phyloP scores from a whole-genome alignment of 2,329 filamentous ascomycete species.

The Venturia asperata region DNA sequence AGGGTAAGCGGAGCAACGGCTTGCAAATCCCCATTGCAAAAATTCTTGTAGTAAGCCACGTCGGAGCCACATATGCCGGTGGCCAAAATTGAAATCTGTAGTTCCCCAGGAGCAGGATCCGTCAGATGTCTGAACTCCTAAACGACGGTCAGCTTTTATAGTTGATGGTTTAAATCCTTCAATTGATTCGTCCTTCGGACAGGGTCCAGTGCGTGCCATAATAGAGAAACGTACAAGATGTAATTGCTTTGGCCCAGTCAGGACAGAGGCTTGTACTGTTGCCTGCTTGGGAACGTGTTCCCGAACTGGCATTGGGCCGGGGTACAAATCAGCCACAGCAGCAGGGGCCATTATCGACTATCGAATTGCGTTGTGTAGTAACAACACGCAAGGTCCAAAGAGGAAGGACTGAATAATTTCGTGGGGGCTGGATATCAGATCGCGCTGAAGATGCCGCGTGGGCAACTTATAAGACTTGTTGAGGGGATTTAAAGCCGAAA shows the following conservation, averaged over 20 bases:
- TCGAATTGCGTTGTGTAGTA: background rate
- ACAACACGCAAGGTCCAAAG: background rate
- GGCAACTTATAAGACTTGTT: slow-evolving; percentile 10
- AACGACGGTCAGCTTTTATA: slow-evolving; percentile 11
- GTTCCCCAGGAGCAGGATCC: slow-evolving; percentile 48
- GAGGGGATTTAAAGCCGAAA: background rate
- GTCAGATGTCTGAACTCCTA: slow-evolving; percentile 52
- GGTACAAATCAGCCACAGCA: slow-evolving; percentile 14
- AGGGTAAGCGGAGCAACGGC: slow-evolving; percentile 58
- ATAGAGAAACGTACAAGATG: slow-evolving; percentile 31
- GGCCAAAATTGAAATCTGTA: slow-evolving; percentile 58
- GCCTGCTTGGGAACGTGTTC: slow-evolving; percentile 31
- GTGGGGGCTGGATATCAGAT: slow-evolving; percentile 2
- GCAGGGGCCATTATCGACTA: slow-evolving; percentile 15
- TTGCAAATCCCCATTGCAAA: slow-evolving; percentile 63
- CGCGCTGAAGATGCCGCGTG: background rate
- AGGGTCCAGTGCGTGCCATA: background rate
- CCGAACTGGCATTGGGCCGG: slow-evolving; percentile 8
- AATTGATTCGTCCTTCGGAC: background rate
- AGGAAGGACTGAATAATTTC: slow-evolving; percentile 15
- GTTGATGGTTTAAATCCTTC: slow-evolving; percentile 17
- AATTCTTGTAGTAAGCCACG: slow-evolving; percentile 65
- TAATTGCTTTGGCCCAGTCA: slow-evolving; percentile 38
- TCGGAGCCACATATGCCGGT: slow-evolving; percentile 66
- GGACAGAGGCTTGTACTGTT: slow-evolving; percentile 34